phyloP scores from a whole-genome alignment of 345 rosid species.

The Rhodamnia rubescens region DNA sequence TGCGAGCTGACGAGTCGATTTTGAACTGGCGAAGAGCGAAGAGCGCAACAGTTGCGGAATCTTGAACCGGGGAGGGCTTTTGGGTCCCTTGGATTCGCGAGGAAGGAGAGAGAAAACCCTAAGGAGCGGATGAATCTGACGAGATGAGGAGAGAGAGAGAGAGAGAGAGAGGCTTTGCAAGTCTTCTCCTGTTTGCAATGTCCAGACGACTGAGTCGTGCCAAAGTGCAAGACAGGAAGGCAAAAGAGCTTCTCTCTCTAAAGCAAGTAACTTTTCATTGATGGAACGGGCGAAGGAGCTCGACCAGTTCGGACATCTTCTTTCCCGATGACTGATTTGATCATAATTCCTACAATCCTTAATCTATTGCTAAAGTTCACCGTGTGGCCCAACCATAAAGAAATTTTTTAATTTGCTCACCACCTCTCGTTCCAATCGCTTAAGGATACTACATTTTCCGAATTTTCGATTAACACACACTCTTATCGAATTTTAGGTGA shows the following conservation, averaged over 20 bases:
- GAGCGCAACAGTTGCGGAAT: neutral
- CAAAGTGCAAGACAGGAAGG: neutral
- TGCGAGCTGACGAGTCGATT: neutral
- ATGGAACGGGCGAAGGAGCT: neutral
- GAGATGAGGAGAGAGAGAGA: neutral
- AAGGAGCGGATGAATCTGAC: neutral
- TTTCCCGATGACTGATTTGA: neutral
- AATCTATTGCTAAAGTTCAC: neutral
- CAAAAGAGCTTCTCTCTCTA: neutral
- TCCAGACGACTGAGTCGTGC: neutral
- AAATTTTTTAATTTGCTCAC: neutral
- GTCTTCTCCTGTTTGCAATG: neutral
- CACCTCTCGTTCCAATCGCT: neutral
- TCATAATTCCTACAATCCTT: neutral
- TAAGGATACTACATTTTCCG: neutral
- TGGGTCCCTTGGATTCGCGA: neutral
- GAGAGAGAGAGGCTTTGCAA: neutral
- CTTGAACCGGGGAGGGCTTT: neutral
- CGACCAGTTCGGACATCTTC: neutral
- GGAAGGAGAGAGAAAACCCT: neutral
- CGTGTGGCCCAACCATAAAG: neutral
- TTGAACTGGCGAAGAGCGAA: neutral
- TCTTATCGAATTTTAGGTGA: neutral
- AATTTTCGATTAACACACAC: neutral
- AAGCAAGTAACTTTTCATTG: neutral